Evolutionary conservation across 2,329 filamentous ascomycete species (phyloP).

Genomic region (Exophiala oligosperma): DNA sequence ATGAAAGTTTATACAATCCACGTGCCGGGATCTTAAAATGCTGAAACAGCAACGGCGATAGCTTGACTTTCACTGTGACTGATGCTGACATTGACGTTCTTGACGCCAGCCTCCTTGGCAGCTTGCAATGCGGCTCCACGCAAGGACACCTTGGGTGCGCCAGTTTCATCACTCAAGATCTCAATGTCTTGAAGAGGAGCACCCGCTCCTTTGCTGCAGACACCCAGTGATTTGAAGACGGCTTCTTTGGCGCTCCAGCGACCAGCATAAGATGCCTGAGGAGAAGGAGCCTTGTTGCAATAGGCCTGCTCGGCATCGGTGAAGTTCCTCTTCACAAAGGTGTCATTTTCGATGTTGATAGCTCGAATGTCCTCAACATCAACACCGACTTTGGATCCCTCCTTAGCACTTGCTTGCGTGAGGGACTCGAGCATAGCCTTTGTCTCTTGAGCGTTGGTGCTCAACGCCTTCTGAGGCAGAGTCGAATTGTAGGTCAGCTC

Average conservation of each 20-base stretch:
- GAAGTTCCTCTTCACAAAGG: slow-evolving; percentile 93
- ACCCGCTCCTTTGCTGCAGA: slow-evolving; percentile 81
- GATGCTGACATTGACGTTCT: slow-evolving; percentile 87
- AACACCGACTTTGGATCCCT: slow-evolving; percentile 81
- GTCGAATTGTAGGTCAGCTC: slow-evolving; percentile 71
- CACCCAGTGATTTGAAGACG: slow-evolving; percentile 94
- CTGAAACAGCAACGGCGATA: slow-evolving; percentile 87
- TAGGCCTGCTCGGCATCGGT: slow-evolving; percentile 81
- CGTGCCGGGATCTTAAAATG: slow-evolving; percentile 54
- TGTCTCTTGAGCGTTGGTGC: slow-evolving; percentile 63
- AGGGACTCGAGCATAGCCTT: slow-evolving; percentile 75
- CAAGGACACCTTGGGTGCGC: slow-evolving; percentile 83
- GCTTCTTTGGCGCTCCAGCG: slow-evolving; percentile 98
- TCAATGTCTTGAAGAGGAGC: slow-evolving; percentile 94
- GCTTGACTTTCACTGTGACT: slow-evolving; percentile 94
- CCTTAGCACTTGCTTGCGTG: slow-evolving; percentile 61
- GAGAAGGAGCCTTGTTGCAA: slow-evolving; percentile 75
- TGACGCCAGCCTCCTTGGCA: slow-evolving; percentile 83
- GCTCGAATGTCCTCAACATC: slow-evolving; percentile 87
- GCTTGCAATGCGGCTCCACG: slow-evolving; percentile 80
- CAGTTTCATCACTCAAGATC: slow-evolving; percentile 76
- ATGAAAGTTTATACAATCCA: too few relatives aligned
- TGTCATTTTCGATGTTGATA: slow-evolving; percentile 91
- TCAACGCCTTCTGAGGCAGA: slow-evolving; percentile 64
- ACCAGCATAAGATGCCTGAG: slow-evolving; percentile 89